These are phyloP conservation scores for Termitomyces sp. DNA, from an alignment of 768 basidiomycete genomes.

Conservation along the genomic window DNA sequence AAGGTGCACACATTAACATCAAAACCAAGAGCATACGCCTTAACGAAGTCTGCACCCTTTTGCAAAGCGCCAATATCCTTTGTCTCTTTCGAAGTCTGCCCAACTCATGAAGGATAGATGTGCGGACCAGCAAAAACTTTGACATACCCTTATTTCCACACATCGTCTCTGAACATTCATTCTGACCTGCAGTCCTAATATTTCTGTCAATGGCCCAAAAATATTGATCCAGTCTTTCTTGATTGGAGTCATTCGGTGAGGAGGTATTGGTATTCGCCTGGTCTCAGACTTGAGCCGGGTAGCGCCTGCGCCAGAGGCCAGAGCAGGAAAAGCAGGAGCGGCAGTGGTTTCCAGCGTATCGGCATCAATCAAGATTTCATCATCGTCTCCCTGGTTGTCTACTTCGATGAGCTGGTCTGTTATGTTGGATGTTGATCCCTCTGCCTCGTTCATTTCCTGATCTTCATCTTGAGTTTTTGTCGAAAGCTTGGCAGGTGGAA, in stretches of 20 bases:
- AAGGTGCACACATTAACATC: slow-evolving; percentile 75
- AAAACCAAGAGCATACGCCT: slow-evolving; percentile 92
- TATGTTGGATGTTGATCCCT: slow-evolving; percentile 10
- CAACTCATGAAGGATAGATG: not conserved
- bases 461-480: slow-evolving; percentile 12
- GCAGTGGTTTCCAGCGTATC: slow-evolving; percentile 41
- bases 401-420: slow-evolving; percentile 6
- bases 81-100: slow-evolving; percentile 89
- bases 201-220: slow-evolving; percentile 89
- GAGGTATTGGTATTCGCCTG: slow-evolving; percentile 88
- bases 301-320: slow-evolving; percentile 52
- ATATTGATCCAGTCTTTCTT: slow-evolving; percentile 45
- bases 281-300: slow-evolving; percentile 71
- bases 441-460: slow-evolving; percentile 17
- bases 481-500: not conserved
- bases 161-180: slow-evolving; percentile 91
- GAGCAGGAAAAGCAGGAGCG: slow-evolving; percentile 65
- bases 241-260: slow-evolving; percentile 95
- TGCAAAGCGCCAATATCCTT: slow-evolving; percentile 91
- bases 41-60: slow-evolving; percentile 96
- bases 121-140: not conserved
- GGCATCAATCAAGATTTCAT: slow-evolving; percentile 57
- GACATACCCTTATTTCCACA: slow-evolving; percentile 87
- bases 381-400: slow-evolving; percentile 42
- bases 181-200: slow-evolving; percentile 89